Percentiles rank a stretch among this genome's conserved stretches.
Evolutionary conservation across 768 basidiomycete species (phyloP).

Genomic region (Plicaturopsis crispa): DNA sequence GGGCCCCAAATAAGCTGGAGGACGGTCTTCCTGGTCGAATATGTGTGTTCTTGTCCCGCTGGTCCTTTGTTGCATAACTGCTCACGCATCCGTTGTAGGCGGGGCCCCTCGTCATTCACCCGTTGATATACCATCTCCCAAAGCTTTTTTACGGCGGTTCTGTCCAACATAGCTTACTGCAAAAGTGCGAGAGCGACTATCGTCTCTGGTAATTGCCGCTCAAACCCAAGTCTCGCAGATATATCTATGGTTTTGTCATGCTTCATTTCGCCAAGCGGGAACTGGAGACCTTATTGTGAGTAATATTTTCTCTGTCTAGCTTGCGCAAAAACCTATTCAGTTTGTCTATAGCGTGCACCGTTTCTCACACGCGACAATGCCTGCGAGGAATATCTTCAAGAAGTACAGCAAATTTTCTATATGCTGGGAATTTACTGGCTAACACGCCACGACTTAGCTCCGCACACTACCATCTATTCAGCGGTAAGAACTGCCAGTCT

Average conservation of each 20-base stretch:
- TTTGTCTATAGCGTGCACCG: slow-evolving; percentile 65
- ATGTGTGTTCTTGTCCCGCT: slow-evolving; percentile 47
- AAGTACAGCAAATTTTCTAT: slow-evolving; percentile 49
- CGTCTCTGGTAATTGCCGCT: background rate
- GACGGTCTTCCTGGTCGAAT: slow-evolving; percentile 90
- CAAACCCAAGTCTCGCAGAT: slow-evolving; percentile 29
- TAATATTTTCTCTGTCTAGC: slow-evolving; percentile 3
- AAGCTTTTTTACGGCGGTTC: slow-evolving; percentile 59
- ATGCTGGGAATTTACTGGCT: no score
- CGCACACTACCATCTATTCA: slow-evolving; percentile 80
- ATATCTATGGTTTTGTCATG: slow-evolving; percentile 68
- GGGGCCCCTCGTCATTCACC: slow-evolving; percentile 87
- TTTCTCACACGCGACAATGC: slow-evolving; percentile 95
- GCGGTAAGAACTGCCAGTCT: slow-evolving; percentile 30
- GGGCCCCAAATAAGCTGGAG: slow-evolving; percentile 87
- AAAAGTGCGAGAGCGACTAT: slow-evolving; percentile 42
- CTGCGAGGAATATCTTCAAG: slow-evolving; percentile 74
- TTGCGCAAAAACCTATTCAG: background rate
- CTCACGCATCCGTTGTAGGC: slow-evolving; percentile 33
- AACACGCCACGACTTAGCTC: no score
- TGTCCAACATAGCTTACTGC: slow-evolving; percentile 69
- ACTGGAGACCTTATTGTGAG: slow-evolving; percentile 84
- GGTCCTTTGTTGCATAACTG: background rate
- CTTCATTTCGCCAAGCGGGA: slow-evolving; percentile 90
- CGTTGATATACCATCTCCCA: slow-evolving; percentile 71